phyloP scores from a whole-genome alignment of 1,139 yeast genomes.

The Wickerhamomyces sp. region DNA sequence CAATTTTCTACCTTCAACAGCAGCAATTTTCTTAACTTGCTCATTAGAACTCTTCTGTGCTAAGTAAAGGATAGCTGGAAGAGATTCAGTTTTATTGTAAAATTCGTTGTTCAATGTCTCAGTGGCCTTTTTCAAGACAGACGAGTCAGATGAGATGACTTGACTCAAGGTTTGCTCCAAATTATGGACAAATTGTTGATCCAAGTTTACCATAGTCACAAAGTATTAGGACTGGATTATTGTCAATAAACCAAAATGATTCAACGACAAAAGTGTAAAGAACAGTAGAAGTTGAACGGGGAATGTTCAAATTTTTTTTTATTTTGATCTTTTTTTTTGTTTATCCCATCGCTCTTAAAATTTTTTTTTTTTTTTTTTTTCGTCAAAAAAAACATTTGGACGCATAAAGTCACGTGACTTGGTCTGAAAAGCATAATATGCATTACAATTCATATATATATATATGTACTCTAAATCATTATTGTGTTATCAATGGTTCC shows the following conservation, averaged over 20 bases:
- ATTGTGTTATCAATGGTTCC: too few species aligned
- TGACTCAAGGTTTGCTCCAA: slow-evolving; percentile 76
- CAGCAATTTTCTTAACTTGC: slow-evolving; percentile 76
- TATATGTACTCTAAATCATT: too few species aligned
- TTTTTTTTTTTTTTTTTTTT: background rate
- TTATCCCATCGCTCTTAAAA: slow-evolving; percentile 1
- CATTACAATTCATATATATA: background rate
- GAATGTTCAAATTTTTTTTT: background rate
- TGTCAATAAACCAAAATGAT: too few species aligned
- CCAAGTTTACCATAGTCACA: too few species aligned
- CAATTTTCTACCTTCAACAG: slow-evolving; percentile 91
- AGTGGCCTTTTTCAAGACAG: slow-evolving; percentile 80
- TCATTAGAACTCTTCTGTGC: slow-evolving; percentile 62
- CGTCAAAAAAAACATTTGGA: background rate
- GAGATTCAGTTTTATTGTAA: slow-evolving; percentile 64
- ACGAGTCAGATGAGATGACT: slow-evolving; percentile 73
- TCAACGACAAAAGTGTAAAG: too few species aligned
- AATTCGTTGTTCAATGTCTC: slow-evolving; percentile 67
- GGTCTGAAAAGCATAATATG: background rate
- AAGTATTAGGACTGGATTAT: too few species aligned
- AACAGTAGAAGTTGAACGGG: too few species aligned
- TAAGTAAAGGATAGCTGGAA: slow-evolving; percentile 81
- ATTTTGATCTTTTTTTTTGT: background rate
- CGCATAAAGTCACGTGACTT: background rate
- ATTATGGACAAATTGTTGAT: slow-evolving; percentile 60